These are phyloP conservation scores for Sporobolomyces pararoseus DNA, from an alignment of 768 basidiomycete species.

Conservation along the genomic window DNA sequence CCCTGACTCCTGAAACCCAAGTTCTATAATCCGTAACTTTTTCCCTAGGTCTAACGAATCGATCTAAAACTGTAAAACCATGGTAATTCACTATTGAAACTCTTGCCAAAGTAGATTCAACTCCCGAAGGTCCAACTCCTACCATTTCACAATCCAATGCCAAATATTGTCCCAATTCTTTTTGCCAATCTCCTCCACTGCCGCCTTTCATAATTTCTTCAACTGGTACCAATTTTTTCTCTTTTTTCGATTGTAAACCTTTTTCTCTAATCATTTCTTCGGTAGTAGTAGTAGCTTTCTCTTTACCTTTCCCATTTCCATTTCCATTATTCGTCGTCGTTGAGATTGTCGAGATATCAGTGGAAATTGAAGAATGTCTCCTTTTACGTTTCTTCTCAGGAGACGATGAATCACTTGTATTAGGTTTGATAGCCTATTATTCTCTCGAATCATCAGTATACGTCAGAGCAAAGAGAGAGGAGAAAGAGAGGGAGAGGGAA, in stretches of 20 bases:
- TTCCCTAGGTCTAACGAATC: conserved; percentile 79
- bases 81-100: conserved; percentile 86
- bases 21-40: conserved; percentile 90
- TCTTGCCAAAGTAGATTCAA: conserved; percentile 78
- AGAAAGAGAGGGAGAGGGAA: conserved; percentile 8
- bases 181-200: conserved; percentile 28
- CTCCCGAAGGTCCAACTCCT: conserved; percentile 77
- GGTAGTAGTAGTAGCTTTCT: neutral
- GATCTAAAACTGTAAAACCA: conserved; percentile 73
- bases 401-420: conserved; percentile 16
- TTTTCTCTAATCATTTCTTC: neutral
- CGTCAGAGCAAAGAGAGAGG: neutral
- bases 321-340: conserved; percentile 43
- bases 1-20: conserved; percentile 76
- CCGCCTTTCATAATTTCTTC: conserved; percentile 33
- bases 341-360: conserved; percentile 37
- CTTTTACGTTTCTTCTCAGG: conserved; percentile 32
- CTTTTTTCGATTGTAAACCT: neutral
- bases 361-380: conserved; percentile 22
- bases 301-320: neutral
- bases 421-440: conserved; percentile 26
- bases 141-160: conserved; percentile 98
- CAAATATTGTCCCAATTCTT: conserved; percentile 54
- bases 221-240: conserved; percentile 28
- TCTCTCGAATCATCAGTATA: neutral